Conservation (phyloP, 2,329 filamentous ascomycete genomes). For the Dactylonectria macrodidyma region DNA sequence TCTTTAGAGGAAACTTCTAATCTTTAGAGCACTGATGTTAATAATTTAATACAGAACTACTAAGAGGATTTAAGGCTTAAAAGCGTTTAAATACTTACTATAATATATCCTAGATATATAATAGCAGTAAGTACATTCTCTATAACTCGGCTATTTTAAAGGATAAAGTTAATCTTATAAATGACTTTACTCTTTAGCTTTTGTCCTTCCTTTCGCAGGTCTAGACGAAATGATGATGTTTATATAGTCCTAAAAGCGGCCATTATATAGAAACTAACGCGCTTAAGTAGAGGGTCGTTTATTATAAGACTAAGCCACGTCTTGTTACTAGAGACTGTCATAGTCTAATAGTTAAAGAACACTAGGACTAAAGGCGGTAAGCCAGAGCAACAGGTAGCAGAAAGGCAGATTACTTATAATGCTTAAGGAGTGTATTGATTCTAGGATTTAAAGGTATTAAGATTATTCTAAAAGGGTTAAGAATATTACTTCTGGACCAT, state of each 20-base stretch:
- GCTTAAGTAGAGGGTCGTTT: conserved; percentile 11
- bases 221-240: not conserved
- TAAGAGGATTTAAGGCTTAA: not conserved
- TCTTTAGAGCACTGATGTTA: not conserved
- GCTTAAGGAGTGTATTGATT: conserved; percentile 8
- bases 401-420: not conserved
- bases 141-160: not conserved
- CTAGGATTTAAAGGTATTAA: conserved; percentile 7
- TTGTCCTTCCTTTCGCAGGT: conserved; percentile 7
- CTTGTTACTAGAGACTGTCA: conserved; percentile 15
- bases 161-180: not conserved
- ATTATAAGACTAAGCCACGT: conserved; percentile 18
- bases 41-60: not conserved
- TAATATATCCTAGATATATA: conserved; percentile 2
- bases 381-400: not conserved
- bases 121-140: conserved; percentile 18
- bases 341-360: conserved; percentile 24
- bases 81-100: not conserved
- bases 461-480: conserved; percentile 15
- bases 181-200: conserved; percentile 15
- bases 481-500: not conserved
- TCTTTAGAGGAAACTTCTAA: conserved; percentile 9
- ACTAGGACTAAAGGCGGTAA: conserved; percentile 1
- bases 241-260: conserved; percentile 8
- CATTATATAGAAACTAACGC: conserved; percentile 11